phyloP scores from a whole-genome alignment of 2,329 filamentous ascomycete species.

The Claviceps quebecensis region DNA sequence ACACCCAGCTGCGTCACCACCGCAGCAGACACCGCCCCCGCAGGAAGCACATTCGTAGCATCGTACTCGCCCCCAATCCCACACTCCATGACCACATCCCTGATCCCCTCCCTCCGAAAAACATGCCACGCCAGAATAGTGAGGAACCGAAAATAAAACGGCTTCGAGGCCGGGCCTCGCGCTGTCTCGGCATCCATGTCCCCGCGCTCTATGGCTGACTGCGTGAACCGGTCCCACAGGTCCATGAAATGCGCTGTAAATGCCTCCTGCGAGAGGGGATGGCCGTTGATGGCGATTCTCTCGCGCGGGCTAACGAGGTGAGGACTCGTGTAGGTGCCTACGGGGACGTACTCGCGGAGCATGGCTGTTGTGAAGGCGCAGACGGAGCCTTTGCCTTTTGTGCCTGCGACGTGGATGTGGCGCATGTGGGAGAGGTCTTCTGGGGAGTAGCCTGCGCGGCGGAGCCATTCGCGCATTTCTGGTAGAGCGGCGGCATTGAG shows the following conservation, averaged over 20 bases:
- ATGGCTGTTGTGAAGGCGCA: slow-evolving; percentile 74
- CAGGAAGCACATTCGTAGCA: slow-evolving; percentile 68
- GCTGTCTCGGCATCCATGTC: slow-evolving; percentile 24
- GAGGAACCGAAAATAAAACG: slow-evolving; percentile 84
- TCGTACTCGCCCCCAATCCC: slow-evolving; percentile 92
- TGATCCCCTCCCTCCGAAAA: slow-evolving; percentile 63
- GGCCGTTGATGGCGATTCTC: slow-evolving; percentile 67
- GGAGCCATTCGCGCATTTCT: slow-evolving; percentile 69
- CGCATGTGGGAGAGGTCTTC: slow-evolving; percentile 28
- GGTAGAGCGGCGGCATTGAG: slow-evolving; percentile 65
- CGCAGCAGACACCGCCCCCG: slow-evolving; percentile 49
- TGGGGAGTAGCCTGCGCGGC: slow-evolving; percentile 56
- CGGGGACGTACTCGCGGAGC: slow-evolving; percentile 34
- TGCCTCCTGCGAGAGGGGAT: slow-evolving; percentile 49
- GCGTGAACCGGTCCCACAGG: slow-evolving; percentile 54
- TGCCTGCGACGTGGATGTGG: slow-evolving; percentile 75
- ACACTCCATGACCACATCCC: slow-evolving; percentile 74
- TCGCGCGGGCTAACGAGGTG: slow-evolving; percentile 75
- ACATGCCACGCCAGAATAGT: slow-evolving; percentile 79
- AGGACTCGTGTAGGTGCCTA: slow-evolving; percentile 76
- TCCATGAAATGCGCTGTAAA: slow-evolving; percentile 75
- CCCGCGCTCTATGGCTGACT: slow-evolving; percentile 21
- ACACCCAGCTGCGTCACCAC: slow-evolving; percentile 73
- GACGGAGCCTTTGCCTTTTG: slow-evolving; percentile 87
- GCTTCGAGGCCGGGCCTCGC: slow-evolving; percentile 51